These are phyloP conservation scores for Leptoxyphium fumago DNA, from an alignment of 2,329 filamentous ascomycete species.

Conservation along the genomic window DNA sequence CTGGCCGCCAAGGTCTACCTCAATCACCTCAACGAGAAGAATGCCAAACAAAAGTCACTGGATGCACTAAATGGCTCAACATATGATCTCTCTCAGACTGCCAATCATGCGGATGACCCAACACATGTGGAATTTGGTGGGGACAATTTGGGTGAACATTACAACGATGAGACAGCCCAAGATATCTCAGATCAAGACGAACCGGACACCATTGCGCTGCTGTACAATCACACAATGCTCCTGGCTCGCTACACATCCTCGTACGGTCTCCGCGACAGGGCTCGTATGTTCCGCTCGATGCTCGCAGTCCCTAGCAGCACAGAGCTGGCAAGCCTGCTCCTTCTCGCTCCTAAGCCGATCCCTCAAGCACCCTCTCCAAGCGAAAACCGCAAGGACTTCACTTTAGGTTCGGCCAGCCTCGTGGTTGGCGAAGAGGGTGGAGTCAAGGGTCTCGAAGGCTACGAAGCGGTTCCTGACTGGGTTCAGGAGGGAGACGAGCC, in stretches of 20 bases:
- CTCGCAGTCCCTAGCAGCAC: slow-evolving; percentile 58
- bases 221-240: slow-evolving; percentile 76
- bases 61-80: slow-evolving; percentile 9
- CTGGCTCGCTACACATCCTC: slow-evolving; percentile 86
- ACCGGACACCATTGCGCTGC: slow-evolving; percentile 53
- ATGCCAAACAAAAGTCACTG: slow-evolving; percentile 21
- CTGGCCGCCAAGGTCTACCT: slow-evolving; percentile 94
- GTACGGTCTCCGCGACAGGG: slow-evolving; percentile 85
- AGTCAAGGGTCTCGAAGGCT: slow-evolving; percentile 60
- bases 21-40: slow-evolving; percentile 60
- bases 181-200: slow-evolving; percentile 3
- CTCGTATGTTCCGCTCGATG: slow-evolving; percentile 74
- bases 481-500: slow-evolving; percentile 68
- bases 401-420: slow-evolving; percentile 72
- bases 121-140: slow-evolving; percentile 15
- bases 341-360: slow-evolving; percentile 86
- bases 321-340: slow-evolving; percentile 76
- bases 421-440: slow-evolving; percentile 61
- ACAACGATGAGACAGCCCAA: slow-evolving; percentile 6
- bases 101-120: slow-evolving; percentile 3
- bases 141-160: slow-evolving; percentile 3
- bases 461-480: slow-evolving; percentile 71
- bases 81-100: slow-evolving; percentile 9
- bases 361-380: slow-evolving; percentile 83
- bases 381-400: slow-evolving; percentile 61